Percentiles rank a stretch among this genome's conserved stretches.
These are phyloP conservation scores for Melastoma malabathricum DNA, from an alignment of 345 rosid species.

Conservation along the genomic window DNA sequence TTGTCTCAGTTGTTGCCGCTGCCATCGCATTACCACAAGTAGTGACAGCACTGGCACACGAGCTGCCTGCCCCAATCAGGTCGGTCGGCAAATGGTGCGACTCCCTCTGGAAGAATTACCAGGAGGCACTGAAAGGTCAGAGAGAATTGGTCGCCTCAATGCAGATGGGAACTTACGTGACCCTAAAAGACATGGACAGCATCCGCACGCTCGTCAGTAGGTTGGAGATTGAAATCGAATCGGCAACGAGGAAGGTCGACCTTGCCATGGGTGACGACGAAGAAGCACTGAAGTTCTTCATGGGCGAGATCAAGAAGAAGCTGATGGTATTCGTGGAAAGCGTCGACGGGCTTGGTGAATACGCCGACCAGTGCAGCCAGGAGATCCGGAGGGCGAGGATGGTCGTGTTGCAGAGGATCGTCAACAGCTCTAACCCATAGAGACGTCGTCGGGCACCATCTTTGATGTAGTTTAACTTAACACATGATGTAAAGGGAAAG, in stretches of 20 bases:
- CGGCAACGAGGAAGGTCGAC: conserved; percentile 34
- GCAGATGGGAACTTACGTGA: conserved; percentile 26
- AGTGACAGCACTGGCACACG: conserved; percentile 51
- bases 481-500: too few species aligned
- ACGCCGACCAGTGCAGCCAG: conserved; percentile 35
- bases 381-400: conserved; percentile 68
- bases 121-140: conserved; percentile 36
- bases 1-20: conserved; percentile 81
- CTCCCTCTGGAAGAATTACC: conserved; percentile 43
- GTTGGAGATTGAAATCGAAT: conserved; percentile 40
- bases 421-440: conserved; percentile 24
- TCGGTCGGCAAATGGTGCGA: conserved; percentile 73
- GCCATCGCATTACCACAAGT: conserved; percentile 65
- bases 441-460: conserved; percentile 4
- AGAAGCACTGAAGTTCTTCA: conserved; percentile 37
- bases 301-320: conserved; percentile 74
- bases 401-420: conserved; percentile 49
- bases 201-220: conserved; percentile 35
- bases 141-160: conserved; percentile 28
- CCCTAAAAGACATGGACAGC: conserved; percentile 46
- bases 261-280: conserved; percentile 54
- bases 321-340: conserved; percentile 37
- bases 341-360: too few species aligned
- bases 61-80: conserved; percentile 53
- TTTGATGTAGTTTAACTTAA: too few species aligned